Evolutionary conservation across 768 basidiomycete genomes (phyloP), one percentile per base, ranked within the genome.

Genomic region (Pisolithus tinctorius): DNA sequence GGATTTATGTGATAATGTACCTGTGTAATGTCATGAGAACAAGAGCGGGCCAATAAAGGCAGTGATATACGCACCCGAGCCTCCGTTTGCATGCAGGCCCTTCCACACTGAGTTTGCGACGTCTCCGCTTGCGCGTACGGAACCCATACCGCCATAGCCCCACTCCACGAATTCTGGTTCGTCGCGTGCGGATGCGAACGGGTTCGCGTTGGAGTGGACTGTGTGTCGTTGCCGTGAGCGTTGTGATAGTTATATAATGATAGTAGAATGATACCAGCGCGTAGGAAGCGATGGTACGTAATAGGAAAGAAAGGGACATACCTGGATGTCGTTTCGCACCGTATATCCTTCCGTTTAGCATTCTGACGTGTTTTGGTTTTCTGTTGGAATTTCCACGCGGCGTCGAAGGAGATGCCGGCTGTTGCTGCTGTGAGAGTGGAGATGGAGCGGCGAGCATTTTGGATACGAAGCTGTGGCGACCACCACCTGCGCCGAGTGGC

Each of bases 81-180:
- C 40, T 29, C 61, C 63, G 3, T 58, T 59, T 41, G 57, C 51
- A 36, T 68, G 63, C 0, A 68, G 3, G 0, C 60, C 63, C 29
- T 54, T 63, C 61, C 64, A 66, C 45, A 61, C 57, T 23, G 65
- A 63, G 31, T 61, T 65, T 17, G 59, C 66, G 29, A 63, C 54
- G 9, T 58, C 67, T 4, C 47, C 59, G 14, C 65, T 61, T 23
- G 60, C 61, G 3, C 61, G 46, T 1, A 74, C 74, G 34, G 77
- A 78, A 25, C 91, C 91, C 84, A 92, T 85, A 2, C 88, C 88
- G 30, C 88, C 88, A 52, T 86, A 88, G 0, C 92, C 92, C 92
- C 92, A 94, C 66, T 94, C 92, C 14, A 92, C 88, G 58, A 94
- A 94, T 62, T 86, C 86, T 30, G 86, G 86, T 0, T 83, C 79